Conservation (phyloP, 352 stramenopile genomes). For the Globisporangium irregulare region DNA sequence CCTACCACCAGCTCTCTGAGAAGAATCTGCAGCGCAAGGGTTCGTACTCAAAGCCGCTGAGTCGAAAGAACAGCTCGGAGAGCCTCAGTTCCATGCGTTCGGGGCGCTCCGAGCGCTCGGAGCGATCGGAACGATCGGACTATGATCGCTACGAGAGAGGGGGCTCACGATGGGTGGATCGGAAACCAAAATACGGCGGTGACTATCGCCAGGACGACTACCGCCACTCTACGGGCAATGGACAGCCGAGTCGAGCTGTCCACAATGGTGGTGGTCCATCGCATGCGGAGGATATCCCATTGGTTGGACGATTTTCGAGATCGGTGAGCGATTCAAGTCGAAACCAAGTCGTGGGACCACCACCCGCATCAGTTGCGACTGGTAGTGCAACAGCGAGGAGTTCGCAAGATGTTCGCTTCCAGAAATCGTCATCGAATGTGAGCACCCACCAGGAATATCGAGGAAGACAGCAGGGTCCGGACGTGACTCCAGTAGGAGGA, state of each 20-base stretch:
- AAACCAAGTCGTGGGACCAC: neutral
- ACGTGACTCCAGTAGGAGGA: neutral
- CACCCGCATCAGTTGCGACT: neutral
- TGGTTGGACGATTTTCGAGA: constrained; percentile 5
- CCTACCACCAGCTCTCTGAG: constrained; percentile 18
- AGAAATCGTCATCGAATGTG: constrained; percentile 20
- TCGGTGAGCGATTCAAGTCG: constrained; percentile 14
- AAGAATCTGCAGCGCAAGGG: constrained; percentile 17
- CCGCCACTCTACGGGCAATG: constrained; percentile 10
- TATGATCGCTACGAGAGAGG: constrained; percentile 13
- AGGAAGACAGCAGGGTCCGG: neutral
- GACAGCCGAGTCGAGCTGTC: neutral
- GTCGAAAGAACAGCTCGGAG: constrained; percentile 54
- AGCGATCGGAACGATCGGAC: constrained; percentile 24
- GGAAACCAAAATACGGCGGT: constrained; percentile 7
- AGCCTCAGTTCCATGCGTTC: constrained; percentile 51
- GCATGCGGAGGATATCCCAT: neutral
- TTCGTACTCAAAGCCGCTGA: constrained; percentile 24
- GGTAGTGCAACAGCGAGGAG: constrained; percentile 25
- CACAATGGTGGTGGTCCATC: neutral
- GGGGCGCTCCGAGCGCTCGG: constrained; percentile 24
- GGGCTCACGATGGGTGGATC: neutral
- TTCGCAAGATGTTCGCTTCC: constrained; percentile 46
- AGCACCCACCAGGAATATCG: neutral
- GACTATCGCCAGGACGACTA: constrained; percentile 16